Percentiles rank a stretch among this genome's conserved stretches.
phyloP scores from a whole-genome alignment of 1,284 basidiomycete genomes.

The Trichosporon sp. region DNA sequence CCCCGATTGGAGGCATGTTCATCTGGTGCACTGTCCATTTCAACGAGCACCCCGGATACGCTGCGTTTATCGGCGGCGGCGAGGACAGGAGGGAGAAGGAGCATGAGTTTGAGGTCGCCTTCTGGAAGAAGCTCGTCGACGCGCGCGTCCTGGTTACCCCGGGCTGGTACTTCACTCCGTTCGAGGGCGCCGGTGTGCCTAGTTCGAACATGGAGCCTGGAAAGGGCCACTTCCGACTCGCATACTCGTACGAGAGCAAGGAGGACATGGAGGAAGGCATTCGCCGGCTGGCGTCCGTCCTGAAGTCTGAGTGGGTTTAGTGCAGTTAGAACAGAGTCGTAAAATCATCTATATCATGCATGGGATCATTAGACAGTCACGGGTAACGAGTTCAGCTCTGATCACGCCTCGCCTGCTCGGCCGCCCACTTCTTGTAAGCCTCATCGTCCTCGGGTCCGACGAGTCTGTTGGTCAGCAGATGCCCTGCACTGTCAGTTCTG shows the following conservation, averaged over 20 bases:
- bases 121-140: conserved; percentile 22
- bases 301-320: conserved; percentile 16
- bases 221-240: conserved; percentile 25
- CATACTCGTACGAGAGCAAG: conserved; percentile 23
- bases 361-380: not conserved
- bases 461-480: conserved; percentile 19
- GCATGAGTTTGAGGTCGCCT: conserved; percentile 20
- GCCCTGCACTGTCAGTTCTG: not conserved
- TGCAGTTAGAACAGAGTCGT: not conserved
- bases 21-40: conserved; percentile 33
- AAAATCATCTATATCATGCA: not conserved
- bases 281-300: conserved; percentile 16
- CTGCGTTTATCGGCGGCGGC: not conserved
- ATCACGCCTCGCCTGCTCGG: not conserved
- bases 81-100: conserved; percentile 2
- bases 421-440: conserved; percentile 25
- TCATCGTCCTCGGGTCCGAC: conserved; percentile 37
- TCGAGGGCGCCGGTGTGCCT: conserved; percentile 17
- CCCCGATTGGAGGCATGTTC: conserved; percentile 51
- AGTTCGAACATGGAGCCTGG: conserved; percentile 15
- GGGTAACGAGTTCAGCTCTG: not conserved
- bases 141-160: conserved; percentile 23
- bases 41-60: conserved; percentile 18
- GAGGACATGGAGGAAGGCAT: conserved; percentile 22
- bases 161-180: conserved; percentile 27